Conservation (phyloP, 805 yeast species). For the Hanseniaspora guilliermondii region DNA sequence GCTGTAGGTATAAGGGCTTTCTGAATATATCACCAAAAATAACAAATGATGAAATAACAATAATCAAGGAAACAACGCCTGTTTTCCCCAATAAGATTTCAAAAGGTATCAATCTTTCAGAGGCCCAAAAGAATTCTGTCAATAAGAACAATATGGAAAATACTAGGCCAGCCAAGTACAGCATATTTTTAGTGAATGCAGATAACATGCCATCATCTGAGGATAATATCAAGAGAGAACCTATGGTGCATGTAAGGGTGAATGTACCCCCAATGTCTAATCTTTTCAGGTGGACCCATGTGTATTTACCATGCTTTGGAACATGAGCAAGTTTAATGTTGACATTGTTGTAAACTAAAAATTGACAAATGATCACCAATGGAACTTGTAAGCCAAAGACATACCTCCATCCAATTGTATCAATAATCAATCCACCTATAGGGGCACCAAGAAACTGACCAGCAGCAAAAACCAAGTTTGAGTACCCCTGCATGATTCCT, state of each 20-base stretch:
- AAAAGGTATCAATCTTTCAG: slow-evolving; percentile 51
- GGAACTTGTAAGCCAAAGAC: slow-evolving; percentile 42
- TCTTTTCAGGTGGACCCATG: slow-evolving; percentile 38
- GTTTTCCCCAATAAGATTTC: slow-evolving; percentile 42
- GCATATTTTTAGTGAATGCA: slow-evolving; percentile 25
- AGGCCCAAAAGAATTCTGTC: slow-evolving; percentile 27
- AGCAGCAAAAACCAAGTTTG: slow-evolving; percentile 59
- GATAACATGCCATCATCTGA: slow-evolving; percentile 35
- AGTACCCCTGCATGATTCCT: slow-evolving; percentile 73
- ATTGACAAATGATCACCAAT: slow-evolving; percentile 31
- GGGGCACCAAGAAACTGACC: slow-evolving; percentile 68
- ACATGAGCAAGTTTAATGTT: slow-evolving; percentile 39
- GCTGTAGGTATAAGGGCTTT: slow-evolving; percentile 44
- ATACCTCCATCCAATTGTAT: slow-evolving; percentile 54
- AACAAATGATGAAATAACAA: slow-evolving; percentile 33
- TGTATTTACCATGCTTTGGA: slow-evolving; percentile 37
- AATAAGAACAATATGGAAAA: slow-evolving; percentile 22
- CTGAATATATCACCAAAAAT: slow-evolving; percentile 43
- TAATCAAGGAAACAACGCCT: slow-evolving; percentile 40
- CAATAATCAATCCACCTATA: slow-evolving; percentile 48
- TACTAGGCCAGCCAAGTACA: slow-evolving; percentile 23
- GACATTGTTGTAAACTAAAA: slow-evolving; percentile 27
- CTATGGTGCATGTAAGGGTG: slow-evolving; percentile 43
- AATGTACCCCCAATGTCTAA: slow-evolving; percentile 60
- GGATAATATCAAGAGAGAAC: slow-evolving; percentile 35